A percentile compares a stretch with the other conserved stretches of the same genome.
phyloP scores from a whole-genome alignment of 805 yeast genomes.

The Sugiyamaella marilandica region DNA sequence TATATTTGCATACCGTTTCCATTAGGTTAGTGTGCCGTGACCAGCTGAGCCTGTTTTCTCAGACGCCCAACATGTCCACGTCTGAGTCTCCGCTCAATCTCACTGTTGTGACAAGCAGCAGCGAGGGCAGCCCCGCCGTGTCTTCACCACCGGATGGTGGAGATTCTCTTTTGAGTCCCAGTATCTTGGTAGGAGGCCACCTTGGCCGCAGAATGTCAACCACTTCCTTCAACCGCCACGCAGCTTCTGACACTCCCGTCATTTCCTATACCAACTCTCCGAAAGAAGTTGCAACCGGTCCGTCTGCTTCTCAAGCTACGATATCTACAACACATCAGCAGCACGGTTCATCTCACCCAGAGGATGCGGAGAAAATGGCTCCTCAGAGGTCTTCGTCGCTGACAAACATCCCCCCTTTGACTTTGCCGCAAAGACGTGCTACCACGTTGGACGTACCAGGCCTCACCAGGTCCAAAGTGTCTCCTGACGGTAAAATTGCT shows the following conservation, averaged over 20 bases:
- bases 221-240: constrained; percentile 18
- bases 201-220: not conserved
- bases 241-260: constrained; percentile 25
- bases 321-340: not conserved
- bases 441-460: constrained; percentile 92
- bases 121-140: not conserved
- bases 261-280: constrained; percentile 22
- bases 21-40: not conserved
- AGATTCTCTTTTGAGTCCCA: not conserved
- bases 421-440: constrained; percentile 44
- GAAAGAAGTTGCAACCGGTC: constrained; percentile 4
- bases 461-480: constrained; percentile 70
- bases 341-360: not conserved
- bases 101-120: not conserved
- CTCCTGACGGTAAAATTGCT: constrained; percentile 56
- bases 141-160: not conserved
- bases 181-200: not conserved
- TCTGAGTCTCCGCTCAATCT: not conserved
- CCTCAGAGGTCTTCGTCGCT: constrained; percentile 11
- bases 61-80: not conserved
- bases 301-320: not conserved
- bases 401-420: constrained; percentile 20
- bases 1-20: too few species aligned
- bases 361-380: constrained; percentile 12
- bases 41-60: not conserved